phyloP scores from a whole-genome alignment of 1,284 basidiomycete species.

The Microbotryum scabiosae region DNA sequence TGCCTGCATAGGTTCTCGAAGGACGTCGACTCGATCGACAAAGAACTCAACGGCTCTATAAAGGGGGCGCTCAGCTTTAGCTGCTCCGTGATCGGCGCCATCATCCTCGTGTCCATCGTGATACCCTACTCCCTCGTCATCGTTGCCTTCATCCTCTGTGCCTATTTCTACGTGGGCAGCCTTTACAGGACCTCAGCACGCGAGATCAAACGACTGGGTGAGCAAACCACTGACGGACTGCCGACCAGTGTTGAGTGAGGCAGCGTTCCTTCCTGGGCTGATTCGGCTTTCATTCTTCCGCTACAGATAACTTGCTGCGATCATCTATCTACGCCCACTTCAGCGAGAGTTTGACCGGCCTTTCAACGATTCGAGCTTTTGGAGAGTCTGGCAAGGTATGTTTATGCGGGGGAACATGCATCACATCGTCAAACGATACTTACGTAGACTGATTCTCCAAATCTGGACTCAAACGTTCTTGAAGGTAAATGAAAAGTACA shows the following conservation, averaged over 20 bases:
- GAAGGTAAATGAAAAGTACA: constrained; percentile 61
- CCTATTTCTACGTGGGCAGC: constrained; percentile 46
- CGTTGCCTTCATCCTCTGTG: constrained; percentile 52
- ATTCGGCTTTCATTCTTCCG: too few species aligned
- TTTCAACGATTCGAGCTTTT: constrained; percentile 78
- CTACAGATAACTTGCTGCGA: constrained; percentile 54
- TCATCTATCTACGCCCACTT: constrained; percentile 74
- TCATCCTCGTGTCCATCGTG: constrained; percentile 54
- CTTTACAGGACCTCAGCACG: constrained; percentile 72
- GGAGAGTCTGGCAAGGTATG: constrained; percentile 35
- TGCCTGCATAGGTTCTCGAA: neutral
- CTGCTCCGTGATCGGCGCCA: constrained; percentile 58
- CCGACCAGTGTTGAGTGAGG: too few species aligned
- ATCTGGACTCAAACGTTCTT: constrained; percentile 50
- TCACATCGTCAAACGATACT: constrained; percentile 5
- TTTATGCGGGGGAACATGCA: neutral
- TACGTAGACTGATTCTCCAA: constrained; percentile 5
- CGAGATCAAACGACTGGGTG: constrained; percentile 56
- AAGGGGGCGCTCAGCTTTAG: constrained; percentile 62
- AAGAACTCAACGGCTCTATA: constrained; percentile 58
- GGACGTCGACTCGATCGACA: constrained; percentile 66
- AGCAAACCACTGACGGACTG: too few species aligned
- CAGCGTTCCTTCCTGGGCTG: too few species aligned
- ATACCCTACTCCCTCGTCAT: constrained; percentile 66
- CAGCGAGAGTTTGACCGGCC: constrained; percentile 72